Base-by-base conservation (phyloP, 2,329 filamentous ascomycete genomes). In the Fusarium cicatricum region DNA sequence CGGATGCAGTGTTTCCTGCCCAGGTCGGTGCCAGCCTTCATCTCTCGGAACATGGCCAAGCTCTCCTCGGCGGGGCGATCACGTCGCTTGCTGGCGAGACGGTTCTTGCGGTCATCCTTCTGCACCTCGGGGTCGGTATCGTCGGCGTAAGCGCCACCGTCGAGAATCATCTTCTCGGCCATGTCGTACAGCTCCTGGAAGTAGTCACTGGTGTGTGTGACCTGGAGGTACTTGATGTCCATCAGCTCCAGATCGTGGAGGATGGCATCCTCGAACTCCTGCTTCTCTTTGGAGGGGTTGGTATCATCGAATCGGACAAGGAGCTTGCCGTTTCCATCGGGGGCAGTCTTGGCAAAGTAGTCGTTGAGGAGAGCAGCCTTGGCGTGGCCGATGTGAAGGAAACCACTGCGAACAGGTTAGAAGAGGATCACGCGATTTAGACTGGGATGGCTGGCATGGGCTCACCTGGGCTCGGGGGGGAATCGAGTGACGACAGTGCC, bases 241-340 rank as follows among this genome's bases (percentile, higher is more conserved):
- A 99, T 92, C 47, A 98, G 83, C 43, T 88, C 87, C 44, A 97
- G 84, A 75, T 99, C 95, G 78, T 97, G 90, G 33, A 97, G 82
- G 60, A 99, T 99, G 5, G 92, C 85, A 76, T 98, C 92, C 74
- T 98, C 89, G 74, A 89, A 99, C 78, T 98, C 95, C 74, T 94
- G 88, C 80, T 96, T 97, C 82, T 99, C 95, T 75, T 98, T 98
- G 56, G 90, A 88, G 8, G 95, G 95, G 77, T 99, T 99, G 52
- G 95, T 99, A 72, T 99, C 95, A 73, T 99, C 95, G 71, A 99
- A 95, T 56, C 95, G 90, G 43, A 98, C 85, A 55, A 96, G 87
- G 68, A 99, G 82, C 69, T 90, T 96, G 70, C 95, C 95, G 57
- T 89, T 95, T 70, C 95, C 95, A 57, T 94, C 88, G 81, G 96